phyloP scores from a whole-genome alignment of 179 eudicot species.

The Vitellaria paradoxa region DNA sequence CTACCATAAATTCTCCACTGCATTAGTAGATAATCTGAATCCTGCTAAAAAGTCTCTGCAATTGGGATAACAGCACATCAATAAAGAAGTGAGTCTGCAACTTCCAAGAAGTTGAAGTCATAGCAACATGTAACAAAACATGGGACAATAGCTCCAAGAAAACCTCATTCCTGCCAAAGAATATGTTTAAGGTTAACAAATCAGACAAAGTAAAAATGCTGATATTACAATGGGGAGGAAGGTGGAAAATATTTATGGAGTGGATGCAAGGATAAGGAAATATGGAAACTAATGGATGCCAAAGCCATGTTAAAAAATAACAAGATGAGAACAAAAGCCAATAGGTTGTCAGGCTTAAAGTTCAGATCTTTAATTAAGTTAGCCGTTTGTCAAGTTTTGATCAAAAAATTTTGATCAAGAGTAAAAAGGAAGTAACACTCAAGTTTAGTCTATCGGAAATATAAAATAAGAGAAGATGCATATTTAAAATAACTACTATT shows the following conservation, averaged over 20 bases:
- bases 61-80: conserved; percentile 67
- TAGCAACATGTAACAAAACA: conserved; percentile 58
- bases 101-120: conserved; percentile 65
- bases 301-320: background rate
- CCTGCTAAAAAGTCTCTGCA: conserved; percentile 48
- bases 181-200: conserved; percentile 31
- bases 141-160: conserved; percentile 70
- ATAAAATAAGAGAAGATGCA: background rate
- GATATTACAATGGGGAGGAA: conserved; percentile 2
- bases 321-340: background rate
- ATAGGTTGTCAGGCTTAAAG: background rate
- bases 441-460: background rate
- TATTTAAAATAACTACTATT: background rate
- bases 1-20: background rate
- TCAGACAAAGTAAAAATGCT: conserved; percentile 25
- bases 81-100: conserved; percentile 77
- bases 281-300: background rate
- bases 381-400: background rate
- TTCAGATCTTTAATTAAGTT: background rate
- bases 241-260: background rate
- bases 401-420: background rate
- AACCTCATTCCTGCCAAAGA: conserved; percentile 72
- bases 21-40: background rate
- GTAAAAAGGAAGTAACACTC: background rate
- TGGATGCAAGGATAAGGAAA: background rate